Evolutionary conservation across 805 yeast species (phyloP), one percentile per base, ranked within the genome.

Genomic region (Ogataea sp.): DNA sequence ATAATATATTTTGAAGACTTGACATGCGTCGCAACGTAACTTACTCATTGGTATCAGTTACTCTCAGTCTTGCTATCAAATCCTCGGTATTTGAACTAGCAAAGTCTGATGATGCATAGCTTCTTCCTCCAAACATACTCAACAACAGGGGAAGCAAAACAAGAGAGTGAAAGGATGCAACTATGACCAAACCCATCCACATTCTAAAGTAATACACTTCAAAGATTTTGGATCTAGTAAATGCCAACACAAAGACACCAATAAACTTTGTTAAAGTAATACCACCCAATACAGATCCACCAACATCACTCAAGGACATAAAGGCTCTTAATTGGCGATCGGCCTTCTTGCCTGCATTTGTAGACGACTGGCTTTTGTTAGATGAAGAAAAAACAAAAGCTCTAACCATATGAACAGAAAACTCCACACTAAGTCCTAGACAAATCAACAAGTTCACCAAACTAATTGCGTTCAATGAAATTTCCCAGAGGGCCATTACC

Each of bases 361-460:
- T 7, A 17, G 23, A 16, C 9, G 14, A 4, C 3, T 20, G 15
- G 7, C n/a, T 14, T 10, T 33, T 23, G 23, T 23, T 23, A 3
- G 28, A 17, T 15, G 36, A 8, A 2, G 30, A 18, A 34, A 46
- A 58, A 21, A 83, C 72, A 58, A 78, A 90, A 2, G 93, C 87
- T 41, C 93, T 68, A 1, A 87, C 83, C 39, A 93, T 71, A 58
- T 90, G 97, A 26, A 83, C 75, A 43, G 96, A 87, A 55, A 90
- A 93, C 59, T 93, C 98, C 27, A 93, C 96, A 2, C 93, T 89
- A 28, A 90, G 64, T 0, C 98, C 98, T 3, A 83, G 79, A 56
- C 97, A 90, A n/a, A 90, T 90, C 27, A 93, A 71, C 40, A 90
- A 68, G 50, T 90, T 90, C 16, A 93, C 97, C 44, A 93, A 65